Evolutionary conservation across 192 early-diverging fungal species (phyloP), one percentile per base, ranked within the genome.

Genomic region (Coemansia sp.): DNA sequence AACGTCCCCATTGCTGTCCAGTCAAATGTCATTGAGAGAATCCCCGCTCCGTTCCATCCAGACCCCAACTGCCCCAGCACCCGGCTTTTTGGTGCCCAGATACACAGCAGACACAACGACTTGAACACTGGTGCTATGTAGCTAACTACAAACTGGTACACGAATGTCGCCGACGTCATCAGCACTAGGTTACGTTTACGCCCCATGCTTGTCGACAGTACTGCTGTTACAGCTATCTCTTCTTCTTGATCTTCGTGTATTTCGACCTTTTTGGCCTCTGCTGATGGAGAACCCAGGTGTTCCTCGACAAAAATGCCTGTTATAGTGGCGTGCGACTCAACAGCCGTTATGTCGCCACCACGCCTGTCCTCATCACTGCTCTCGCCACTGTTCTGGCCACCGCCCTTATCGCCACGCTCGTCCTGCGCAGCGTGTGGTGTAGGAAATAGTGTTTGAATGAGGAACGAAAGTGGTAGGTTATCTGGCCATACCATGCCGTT

Each of bases 21-120:
- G 67, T 92, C 88, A 29, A 90, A 64, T 5, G 84, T 80, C 33
- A 91, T 64, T 23, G 80, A 82, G 22, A 83, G 57, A 9, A 87
- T 78, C 9, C 88, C 88, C 11, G 86, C 49, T 18, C 87, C 88
- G 18, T 79, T 77, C 33, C 61, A 76, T 33, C 62, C 79, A 14
- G 71, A 68, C 19, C 72, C 67, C 23, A 74, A 45, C 24, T 54
- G 41, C 13, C 60, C 49, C 18, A 71, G 20, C 1, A 71, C 9
- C 42, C 53, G 47, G 50, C 53, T 74, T 7, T 27, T 24, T 9
- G 67, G 69, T 5, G 62, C 63, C 36, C 74, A 57, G 37, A 82
- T 44, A 49, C 85, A 87, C 5, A 87, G 60, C 45, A 81, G 58
- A 20, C 83, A 73, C 18, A 92, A 67, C 9, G 81, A 80, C n/a